phyloP scores from a whole-genome alignment of 495 filamentous ascomycete genomes.

The Hypoxylon cercidicola region DNA sequence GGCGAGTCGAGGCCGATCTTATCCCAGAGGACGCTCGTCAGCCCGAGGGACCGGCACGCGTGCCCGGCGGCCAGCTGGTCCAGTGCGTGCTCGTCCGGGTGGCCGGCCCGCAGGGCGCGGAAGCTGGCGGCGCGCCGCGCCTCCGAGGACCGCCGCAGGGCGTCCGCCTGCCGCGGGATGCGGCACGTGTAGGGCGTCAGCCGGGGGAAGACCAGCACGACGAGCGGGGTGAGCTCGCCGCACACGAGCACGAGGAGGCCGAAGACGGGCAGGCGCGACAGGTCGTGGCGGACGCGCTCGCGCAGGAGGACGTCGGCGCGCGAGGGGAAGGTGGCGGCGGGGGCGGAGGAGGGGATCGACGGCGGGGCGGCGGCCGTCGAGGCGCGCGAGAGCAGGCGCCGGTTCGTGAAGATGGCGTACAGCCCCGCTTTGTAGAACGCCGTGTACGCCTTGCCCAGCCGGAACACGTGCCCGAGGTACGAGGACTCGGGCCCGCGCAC shows the following conservation, averaged over 20 bases:
- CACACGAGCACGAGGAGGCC: conserved; percentile 74
- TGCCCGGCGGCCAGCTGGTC: conserved; percentile 54
- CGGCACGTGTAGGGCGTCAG: conserved; percentile 83
- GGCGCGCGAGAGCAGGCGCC: conserved; percentile 60
- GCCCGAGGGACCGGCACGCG: conserved; percentile 43
- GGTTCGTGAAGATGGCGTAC: conserved; percentile 71
- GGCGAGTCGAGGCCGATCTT: conserved; percentile 37
- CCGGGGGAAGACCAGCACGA: conserved; percentile 71
- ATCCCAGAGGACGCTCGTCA: conserved; percentile 49
- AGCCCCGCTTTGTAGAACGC: conserved; percentile 90
- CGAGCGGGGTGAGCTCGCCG: conserved; percentile 85
- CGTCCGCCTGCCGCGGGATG: conserved; percentile 75
- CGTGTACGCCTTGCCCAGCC: conserved; percentile 67
- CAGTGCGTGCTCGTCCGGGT: background rate
- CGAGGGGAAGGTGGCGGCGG: conserved; percentile 36
- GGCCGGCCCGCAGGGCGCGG: conserved; percentile 33
- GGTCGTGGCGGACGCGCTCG: conserved; percentile 71
- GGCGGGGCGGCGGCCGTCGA: conserved; percentile 32
- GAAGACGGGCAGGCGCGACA: conserved; percentile 79
- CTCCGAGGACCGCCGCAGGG: conserved; percentile 63
- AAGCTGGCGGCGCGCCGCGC: conserved; percentile 57
- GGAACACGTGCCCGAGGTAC: conserved; percentile 57
- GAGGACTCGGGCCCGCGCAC: conserved; percentile 48
- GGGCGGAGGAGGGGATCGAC: conserved; percentile 22
- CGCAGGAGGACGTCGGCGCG: conserved; percentile 59